phyloP scores from a whole-genome alignment of 2,329 filamentous ascomycete species.

The Cladosporium oxysporum region DNA sequence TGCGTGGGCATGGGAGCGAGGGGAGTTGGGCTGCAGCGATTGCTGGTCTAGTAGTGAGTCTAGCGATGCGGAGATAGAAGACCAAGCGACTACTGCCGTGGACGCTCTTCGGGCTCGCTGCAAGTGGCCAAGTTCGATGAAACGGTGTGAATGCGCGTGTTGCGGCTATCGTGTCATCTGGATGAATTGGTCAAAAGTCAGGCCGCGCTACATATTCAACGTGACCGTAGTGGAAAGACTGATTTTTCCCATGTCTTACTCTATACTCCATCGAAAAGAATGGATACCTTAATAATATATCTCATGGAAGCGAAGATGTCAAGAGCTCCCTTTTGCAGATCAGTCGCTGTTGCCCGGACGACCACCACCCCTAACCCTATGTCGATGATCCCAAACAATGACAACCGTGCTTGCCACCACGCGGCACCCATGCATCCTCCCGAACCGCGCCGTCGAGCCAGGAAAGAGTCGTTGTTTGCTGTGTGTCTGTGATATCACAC shows the following conservation, averaged over 20 bases:
- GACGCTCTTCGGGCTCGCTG: neutral
- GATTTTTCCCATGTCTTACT: neutral
- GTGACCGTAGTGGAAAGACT: neutral
- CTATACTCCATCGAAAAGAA: neutral
- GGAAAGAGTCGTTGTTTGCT: conserved; percentile 3
- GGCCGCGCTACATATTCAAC: neutral
- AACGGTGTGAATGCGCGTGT: conserved; percentile 5
- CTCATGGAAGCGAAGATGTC: neutral
- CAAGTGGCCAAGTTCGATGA: neutral
- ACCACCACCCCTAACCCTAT: neutral
- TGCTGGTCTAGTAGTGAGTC: neutral
- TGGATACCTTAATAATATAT: neutral
- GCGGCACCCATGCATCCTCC: conserved; percentile 1
- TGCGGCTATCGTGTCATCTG: neutral
- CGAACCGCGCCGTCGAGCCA: conserved; percentile 8
- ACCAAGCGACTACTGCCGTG: neutral
- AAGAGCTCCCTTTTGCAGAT: neutral
- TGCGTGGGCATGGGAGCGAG: neutral
- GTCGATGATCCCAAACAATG: conserved; percentile 1
- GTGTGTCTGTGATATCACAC: neutral
- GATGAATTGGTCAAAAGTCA: neutral
- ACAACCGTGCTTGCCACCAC: neutral
- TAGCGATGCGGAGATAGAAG: neutral
- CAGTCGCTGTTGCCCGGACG: neutral
- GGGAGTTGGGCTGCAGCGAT: conserved; percentile 13